Evolutionary conservation across 2,329 filamentous ascomycete species (phyloP), one percentile per base, ranked within the genome.

Genomic region (Pseudogymnoascus sp.): DNA sequence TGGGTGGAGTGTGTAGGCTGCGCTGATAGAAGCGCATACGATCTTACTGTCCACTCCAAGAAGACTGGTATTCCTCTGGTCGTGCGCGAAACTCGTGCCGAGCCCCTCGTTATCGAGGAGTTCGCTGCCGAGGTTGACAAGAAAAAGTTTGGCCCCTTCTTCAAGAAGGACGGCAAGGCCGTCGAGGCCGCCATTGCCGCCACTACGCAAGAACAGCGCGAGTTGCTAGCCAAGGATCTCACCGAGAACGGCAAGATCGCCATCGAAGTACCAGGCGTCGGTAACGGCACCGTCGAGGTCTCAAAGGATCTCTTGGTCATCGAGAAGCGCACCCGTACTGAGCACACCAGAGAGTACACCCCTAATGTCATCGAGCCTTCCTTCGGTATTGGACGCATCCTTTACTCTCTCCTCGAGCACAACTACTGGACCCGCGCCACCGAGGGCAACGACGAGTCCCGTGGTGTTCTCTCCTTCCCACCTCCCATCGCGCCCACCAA

Each of bases 1-100:
- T 99, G 95, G 95, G 90, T 97, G 67, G 95, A 99, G 80, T 97
- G 93, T 75, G 93, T 97, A 72, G 95, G 95, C 67, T 97, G 95
- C 76, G 95, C 95, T 66, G 93, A 97, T 75, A 86, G 95, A 71
- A 96, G 90, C 74, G 95, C 95, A 18, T 99, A 96, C 76, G 95
- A 99, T 77, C 77, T 97, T 75, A 89, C 86, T 37, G 93, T 97
- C 8, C 95, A 97, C 77, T 87, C 89, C 74, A 93, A 96, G 79
- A 93, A 91, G 80, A 97, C 95, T 34, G 92, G 91, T 65, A 87
- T 89, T 12, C 87, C 92, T 45, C 83, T 99, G 21, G 81, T 95
- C 60, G 95, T 97, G 42, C 87, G 93, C 66, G 87, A 97, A 79
- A 86, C 85, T 63, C 83, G 92, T 63, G 85, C 89, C 57, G 86